Conservation (phyloP, 2,329 filamentous ascomycete genomes). For the Ascocoryne sarcoides region DNA sequence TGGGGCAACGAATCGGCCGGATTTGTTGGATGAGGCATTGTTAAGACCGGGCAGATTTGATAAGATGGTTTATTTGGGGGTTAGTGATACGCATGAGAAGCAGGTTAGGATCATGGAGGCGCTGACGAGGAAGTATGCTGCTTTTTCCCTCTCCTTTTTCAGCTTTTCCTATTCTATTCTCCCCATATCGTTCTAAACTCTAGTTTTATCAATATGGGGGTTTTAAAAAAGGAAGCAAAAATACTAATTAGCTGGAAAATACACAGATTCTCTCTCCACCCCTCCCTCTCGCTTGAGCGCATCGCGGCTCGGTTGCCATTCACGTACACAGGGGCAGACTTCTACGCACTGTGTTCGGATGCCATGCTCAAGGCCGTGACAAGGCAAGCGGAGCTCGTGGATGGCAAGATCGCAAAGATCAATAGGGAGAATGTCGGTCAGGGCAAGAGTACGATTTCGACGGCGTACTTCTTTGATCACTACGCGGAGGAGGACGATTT, state of each 20-base stretch:
- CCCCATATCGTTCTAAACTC: too few relatives aligned
- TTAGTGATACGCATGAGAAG: slow-evolving; percentile 94
- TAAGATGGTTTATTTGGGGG: slow-evolving; percentile 95
- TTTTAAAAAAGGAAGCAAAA: too few relatives aligned
- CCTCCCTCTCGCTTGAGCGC: slow-evolving; percentile 63
- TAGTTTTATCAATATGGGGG: too few relatives aligned
- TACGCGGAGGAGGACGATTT: slow-evolving; percentile 74
- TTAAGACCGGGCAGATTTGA: slow-evolving; percentile 88
- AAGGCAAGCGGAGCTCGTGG: slow-evolving; percentile 73
- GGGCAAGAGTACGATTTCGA: slow-evolving; percentile 45
- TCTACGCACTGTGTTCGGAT: slow-evolving; percentile 95
- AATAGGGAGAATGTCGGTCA: slow-evolving; percentile 38
- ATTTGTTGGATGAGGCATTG: slow-evolving; percentile 83
- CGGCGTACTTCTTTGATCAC: slow-evolving; percentile 95
- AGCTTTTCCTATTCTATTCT: not conserved
- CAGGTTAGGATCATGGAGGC: slow-evolving; percentile 92
- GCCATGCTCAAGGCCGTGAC: slow-evolving; percentile 99
- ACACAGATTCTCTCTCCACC: slow-evolving; percentile 74
- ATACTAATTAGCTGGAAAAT: too few relatives aligned
- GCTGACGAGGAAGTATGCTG: slow-evolving; percentile 84
- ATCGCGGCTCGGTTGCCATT: slow-evolving; percentile 77
- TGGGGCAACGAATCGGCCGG: slow-evolving; percentile 89
- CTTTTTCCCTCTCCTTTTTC: not conserved
- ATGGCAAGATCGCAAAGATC: slow-evolving; percentile 68
- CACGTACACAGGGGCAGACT: slow-evolving; percentile 94